Evolutionary conservation across 2,329 filamentous ascomycete species (phyloP), one percentile per base, ranked within the genome.

Genomic region (Arachnomyces sp.): DNA sequence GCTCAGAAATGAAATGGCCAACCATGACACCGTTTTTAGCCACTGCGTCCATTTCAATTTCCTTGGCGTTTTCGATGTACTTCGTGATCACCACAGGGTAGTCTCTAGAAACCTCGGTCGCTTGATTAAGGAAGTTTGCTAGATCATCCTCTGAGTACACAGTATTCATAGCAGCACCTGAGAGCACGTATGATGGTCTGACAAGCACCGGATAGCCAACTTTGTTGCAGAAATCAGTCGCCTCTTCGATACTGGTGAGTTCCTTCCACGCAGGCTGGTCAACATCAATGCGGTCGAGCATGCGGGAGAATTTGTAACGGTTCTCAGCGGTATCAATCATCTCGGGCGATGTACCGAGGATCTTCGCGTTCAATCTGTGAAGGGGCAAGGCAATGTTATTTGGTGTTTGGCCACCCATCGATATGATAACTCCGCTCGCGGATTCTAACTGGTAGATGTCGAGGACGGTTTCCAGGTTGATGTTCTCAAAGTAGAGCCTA

Each of bases 311-410:
- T 73, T 96, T 96, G 76, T 93, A 96, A 43, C 92, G 77, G 65
- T 98, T 96, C 72, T 98, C 92, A 1, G 92, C 92, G 28, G 78
- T 87, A 62, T 98, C 92, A 57, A 98, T 96, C 90, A 96, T 96
- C 65, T 98, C 92, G 7, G 92, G 92, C 0, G 90, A 95, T 2
- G 92, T 98, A 52, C 92, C 92, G 3, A 96, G 74, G 28, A 96
- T 82, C 69, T 90, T 93, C 58, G 95, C 86, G 46, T 93, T 92
- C 36, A 88, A 76, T 48, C 90, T 84, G 62, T 89, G 82, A 14
- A 98, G 76, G 3, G 87, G 85, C 37, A 96, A 74, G 2, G 92
- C 88, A 54, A 98, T 95, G 71, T 96, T 96, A 75, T 96, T 96
- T 2, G 92, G 90, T 0, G 87, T 94, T 62, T 98, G 92, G 7